Conservation (phyloP, 441 rosid species). For the Erodium texanum region DNA sequence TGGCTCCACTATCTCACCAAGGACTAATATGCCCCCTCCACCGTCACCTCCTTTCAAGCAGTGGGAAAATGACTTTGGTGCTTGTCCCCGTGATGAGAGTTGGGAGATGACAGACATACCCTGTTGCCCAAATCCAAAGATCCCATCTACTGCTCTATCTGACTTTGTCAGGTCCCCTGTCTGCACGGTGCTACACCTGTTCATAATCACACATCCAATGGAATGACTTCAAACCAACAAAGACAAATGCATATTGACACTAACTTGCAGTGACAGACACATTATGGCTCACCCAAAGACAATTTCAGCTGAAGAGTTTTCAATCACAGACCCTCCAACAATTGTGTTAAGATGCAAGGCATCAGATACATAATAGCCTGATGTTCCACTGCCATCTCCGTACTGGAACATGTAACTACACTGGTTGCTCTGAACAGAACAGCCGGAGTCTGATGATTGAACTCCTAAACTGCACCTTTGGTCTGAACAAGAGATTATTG, state of each 20-base stretch:
- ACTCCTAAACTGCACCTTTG: slow-evolving; percentile 41
- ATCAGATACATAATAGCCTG: slow-evolving; percentile 58
- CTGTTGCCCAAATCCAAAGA: slow-evolving; percentile 65
- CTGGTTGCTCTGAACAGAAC: slow-evolving; percentile 40
- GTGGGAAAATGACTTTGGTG: slow-evolving; percentile 65
- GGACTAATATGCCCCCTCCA: slow-evolving; percentile 71
- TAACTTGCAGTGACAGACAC: background rate
- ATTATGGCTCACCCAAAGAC: slow-evolving; percentile 45
- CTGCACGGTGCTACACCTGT: slow-evolving; percentile 63
- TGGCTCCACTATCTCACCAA: slow-evolving; percentile 67
- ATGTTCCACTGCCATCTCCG: slow-evolving; percentile 72
- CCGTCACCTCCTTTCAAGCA: slow-evolving; percentile 61
- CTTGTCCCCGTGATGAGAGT: slow-evolving; percentile 47
- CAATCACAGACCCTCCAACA: slow-evolving; percentile 39
- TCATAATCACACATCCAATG: slow-evolving; percentile 13
- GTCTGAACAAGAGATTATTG: slow-evolving; percentile 51
- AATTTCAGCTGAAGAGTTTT: slow-evolving; percentile 50
- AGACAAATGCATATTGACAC: background rate
- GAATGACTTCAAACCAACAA: slow-evolving; percentile 12
- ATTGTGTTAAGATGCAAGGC: slow-evolving; percentile 41
- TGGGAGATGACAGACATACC: slow-evolving; percentile 56
- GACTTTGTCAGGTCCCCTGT: slow-evolving; percentile 56
- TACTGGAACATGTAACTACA: slow-evolving; percentile 59
- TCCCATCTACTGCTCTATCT: slow-evolving; percentile 68
- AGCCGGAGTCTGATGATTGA: slow-evolving; percentile 36